phyloP scores from a whole-genome alignment of 441 rosid species.

The Cnidoscolus chayamansa region DNA sequence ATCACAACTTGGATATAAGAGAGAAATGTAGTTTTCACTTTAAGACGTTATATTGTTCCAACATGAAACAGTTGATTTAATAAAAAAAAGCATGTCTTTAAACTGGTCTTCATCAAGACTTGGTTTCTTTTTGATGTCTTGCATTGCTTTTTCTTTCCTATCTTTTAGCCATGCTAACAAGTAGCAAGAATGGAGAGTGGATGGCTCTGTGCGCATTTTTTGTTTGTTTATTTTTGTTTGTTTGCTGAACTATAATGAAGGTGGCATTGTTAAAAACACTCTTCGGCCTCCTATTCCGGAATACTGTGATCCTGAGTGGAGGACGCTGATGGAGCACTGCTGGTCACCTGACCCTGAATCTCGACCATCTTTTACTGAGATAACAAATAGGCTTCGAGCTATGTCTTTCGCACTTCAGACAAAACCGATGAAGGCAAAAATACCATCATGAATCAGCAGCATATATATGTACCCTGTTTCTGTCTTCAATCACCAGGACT shows the following conservation, averaged over 20 bases:
- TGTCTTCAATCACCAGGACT: conserved; percentile 16
- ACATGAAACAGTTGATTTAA: neutral
- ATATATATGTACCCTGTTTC: conserved; percentile 1
- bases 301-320: conserved; percentile 61
- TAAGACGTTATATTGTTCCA: neutral
- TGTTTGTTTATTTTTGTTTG: neutral
- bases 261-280: conserved; percentile 72
- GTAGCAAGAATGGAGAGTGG: neutral
- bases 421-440: conserved; percentile 23
- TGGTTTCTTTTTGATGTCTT: neutral
- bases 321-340: conserved; percentile 68
- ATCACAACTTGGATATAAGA: neutral
- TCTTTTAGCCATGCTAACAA: neutral
- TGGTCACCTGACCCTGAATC: conserved; percentile 62
- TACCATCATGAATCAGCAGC: conserved; percentile 17
- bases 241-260: conserved; percentile 30
- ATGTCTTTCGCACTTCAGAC: conserved; percentile 44
- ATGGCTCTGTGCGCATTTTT: neutral
- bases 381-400: conserved; percentile 48
- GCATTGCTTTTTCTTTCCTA: neutral
- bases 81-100: neutral
- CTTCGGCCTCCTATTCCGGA: conserved; percentile 68
- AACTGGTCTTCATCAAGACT: neutral
- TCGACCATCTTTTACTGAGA: conserved; percentile 72
- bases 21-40: neutral